A percentile compares a stretch with the other conserved stretches of the same genome.
phyloP scores from a whole-genome alignment of 345 rosid genomes.

The Adansonia digitata region DNA sequence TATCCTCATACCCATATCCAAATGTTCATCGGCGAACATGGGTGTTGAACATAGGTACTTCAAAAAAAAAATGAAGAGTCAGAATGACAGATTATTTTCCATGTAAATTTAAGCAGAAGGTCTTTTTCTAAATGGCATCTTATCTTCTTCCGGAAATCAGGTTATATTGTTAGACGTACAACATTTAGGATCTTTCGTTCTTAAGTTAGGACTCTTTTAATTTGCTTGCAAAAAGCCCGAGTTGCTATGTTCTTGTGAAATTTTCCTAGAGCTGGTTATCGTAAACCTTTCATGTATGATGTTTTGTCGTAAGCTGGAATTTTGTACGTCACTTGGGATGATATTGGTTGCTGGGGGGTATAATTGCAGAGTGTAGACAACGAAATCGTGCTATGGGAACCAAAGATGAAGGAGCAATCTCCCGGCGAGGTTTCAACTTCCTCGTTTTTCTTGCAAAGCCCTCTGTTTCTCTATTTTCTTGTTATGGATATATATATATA shows the following conservation, averaged over 20 bases:
- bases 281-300: background rate
- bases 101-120: too few relatives aligned
- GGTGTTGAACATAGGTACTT: background rate
- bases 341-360: conserved; percentile 8
- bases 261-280: background rate
- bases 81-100: too few relatives aligned
- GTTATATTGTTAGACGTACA: background rate
- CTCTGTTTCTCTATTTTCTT: background rate
- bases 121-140: background rate
- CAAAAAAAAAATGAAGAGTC: background rate
- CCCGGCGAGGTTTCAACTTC: conserved; percentile 78
- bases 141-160: background rate
- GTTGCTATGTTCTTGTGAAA: background rate
- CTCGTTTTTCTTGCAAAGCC: background rate
- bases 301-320: background rate
- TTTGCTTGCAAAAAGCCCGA: background rate
- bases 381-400: conserved; percentile 93
- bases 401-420: conserved; percentile 90
- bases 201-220: background rate
- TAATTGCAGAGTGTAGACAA: conserved; percentile 88
- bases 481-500: background rate
- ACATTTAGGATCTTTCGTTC: background rate
- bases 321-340: background rate
- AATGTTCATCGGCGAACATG: too few relatives aligned
- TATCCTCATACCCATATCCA: background rate